Conservation (phyloP, 805 yeast genomes). For the Monosporozyma aquatica region DNA sequence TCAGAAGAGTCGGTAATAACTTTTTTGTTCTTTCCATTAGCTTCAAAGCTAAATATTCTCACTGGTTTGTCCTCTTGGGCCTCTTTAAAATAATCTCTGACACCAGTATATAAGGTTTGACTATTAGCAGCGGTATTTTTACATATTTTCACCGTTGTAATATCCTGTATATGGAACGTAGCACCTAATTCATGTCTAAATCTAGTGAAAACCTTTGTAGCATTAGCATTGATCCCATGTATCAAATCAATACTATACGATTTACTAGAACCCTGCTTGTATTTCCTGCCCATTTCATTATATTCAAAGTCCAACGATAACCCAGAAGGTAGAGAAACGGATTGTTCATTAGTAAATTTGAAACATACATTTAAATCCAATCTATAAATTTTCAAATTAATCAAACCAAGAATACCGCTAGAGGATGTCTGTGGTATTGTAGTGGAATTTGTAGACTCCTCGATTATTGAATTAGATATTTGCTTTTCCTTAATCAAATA, state of each 20-base stretch:
- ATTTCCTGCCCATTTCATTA: neutral
- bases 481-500: neutral
- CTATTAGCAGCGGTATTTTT: neutral
- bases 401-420: too few relatives aligned
- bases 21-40: neutral
- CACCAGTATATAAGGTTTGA: neutral
- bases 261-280: too few relatives aligned
- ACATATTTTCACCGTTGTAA: neutral
- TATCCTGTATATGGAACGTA: neutral
- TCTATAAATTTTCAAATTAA: neutral
- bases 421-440: neutral
- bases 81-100: neutral
- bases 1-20: neutral
- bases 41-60: neutral
- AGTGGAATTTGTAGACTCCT: neutral
- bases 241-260: neutral
- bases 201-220: constrained; percentile 3
- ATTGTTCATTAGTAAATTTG: constrained; percentile 2
- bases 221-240: constrained; percentile 3
- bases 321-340: neutral
- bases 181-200: neutral
- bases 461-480: neutral
- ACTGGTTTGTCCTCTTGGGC: neutral
- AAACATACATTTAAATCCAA: constrained; percentile 6
- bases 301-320: neutral